Evolutionary conservation across 2,329 filamentous ascomycete genomes (phyloP).

Genomic region (Apiospora rasikravindrae): DNA sequence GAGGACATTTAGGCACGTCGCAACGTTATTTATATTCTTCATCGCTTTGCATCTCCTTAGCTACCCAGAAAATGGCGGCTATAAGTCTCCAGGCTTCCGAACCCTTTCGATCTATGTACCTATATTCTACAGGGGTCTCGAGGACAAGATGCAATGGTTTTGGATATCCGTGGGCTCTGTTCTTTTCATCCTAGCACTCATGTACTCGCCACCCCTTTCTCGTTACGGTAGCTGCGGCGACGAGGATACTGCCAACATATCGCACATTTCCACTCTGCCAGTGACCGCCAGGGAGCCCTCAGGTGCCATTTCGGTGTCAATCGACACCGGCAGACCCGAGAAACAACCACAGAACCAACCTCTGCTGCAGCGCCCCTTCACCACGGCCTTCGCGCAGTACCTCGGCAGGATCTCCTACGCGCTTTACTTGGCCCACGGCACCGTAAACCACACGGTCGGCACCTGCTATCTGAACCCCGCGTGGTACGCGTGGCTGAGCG

Average conservation of each 20-base stretch:
- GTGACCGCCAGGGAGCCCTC: background rate
- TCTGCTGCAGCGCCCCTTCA: constrained; percentile 57
- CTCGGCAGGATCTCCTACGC: constrained; percentile 65
- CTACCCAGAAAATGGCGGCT: constrained; percentile 22
- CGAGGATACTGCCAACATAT: background rate
- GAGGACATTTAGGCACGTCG: background rate
- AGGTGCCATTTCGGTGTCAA: background rate
- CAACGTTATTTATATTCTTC: constrained; percentile 7
- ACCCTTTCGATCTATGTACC: constrained; percentile 18
- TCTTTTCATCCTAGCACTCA: constrained; percentile 28
- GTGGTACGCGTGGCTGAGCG: constrained; percentile 50
- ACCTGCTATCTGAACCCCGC: constrained; percentile 56
- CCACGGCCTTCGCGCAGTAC: constrained; percentile 57
- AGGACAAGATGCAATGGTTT: constrained; percentile 21
- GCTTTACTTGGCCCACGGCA: constrained; percentile 67
- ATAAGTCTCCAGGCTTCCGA: constrained; percentile 20
- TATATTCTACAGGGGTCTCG: background rate
- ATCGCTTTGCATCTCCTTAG: constrained; percentile 23
- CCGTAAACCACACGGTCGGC: constrained; percentile 57
- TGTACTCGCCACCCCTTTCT: constrained; percentile 29
- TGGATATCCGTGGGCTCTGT: constrained; percentile 23
- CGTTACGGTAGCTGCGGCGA: background rate
- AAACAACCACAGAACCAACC: constrained; percentile 28
- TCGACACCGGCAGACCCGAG: background rate
- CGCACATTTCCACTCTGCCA: background rate